Evolutionary conservation across 2,329 filamentous ascomycete species (phyloP), one percentile per base, ranked within the genome.

Genomic region (Trichoderma polysporum): DNA sequence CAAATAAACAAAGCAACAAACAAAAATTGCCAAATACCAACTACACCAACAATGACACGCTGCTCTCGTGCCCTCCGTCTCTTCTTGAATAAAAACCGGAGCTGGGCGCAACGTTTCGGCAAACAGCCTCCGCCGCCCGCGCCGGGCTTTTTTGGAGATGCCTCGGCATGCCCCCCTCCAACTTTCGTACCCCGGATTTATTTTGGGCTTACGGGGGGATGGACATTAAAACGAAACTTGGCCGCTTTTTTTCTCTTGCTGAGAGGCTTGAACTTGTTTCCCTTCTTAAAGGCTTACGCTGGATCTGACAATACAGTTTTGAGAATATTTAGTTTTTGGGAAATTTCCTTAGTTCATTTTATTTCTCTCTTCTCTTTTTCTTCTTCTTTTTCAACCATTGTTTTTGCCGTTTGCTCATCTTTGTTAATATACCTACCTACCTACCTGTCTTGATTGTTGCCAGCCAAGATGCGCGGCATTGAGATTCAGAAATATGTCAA

Each of bases 401-500:
- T 47, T 22, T n/a, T 56, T 56, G 8, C 12, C 12, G 19, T 13
- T 22, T 29, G 7, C 17, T 15, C 31, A 37, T 35, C 53, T 15
- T 22, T 41, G 17, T 49, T 7, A n/a, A n/a, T n/a, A n/a, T n/a
- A n/a, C n/a, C n/a, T n/a, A n/a, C n/a, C n/a, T n/a, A n/a, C n/a
- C n/a, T n/a, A n/a, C n/a, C n/a, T n/a, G n/a, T n/a, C n/a, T 29
- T 61, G 9, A n/a, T 49, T 39, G 31, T 41, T 17, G 22, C 27
- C n/a, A 27, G 9, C 10, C 22, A 88, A 70, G 60, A 94, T 94
- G 91, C 88, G 87, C 72, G 92, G 87, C 73, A 92, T 93, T 67
- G 87, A 92, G 77, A 80, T 93, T 66, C 86, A 83, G 71, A 81
- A 91, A 84, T 93, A 93, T 74, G 88, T 93, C 79, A 89, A 91